Evolutionary conservation across 495 filamentous ascomycete species (phyloP), one percentile per base, ranked within the genome.

Genomic region (Daldinia concentrica): DNA sequence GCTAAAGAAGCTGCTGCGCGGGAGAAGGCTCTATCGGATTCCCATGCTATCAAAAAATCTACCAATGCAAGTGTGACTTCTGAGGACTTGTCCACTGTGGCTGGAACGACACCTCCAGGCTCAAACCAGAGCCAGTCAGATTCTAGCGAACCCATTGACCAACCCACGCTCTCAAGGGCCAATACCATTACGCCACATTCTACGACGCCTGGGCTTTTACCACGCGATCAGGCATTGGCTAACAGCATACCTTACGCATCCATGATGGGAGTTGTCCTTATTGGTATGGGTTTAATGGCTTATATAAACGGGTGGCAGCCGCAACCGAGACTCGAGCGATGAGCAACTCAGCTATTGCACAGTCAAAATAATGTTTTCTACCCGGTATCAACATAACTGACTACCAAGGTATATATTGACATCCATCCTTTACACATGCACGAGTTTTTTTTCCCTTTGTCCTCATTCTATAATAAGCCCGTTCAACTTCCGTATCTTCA

Each of bases 281-380:
- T 98, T 69, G 95, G 95, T 15, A 90, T 97, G 75, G 91, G 93
- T 30, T 78, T 98, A 56, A 99, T 99, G 95, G 92, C 92, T 48
- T 97, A 93, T 81, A 83, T 99, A 69, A 99, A 99, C 77, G 90
- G 90, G 45, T 96, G 91, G 91, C 89, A 92, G 79, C 72, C 79
- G 15, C 79, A 83, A 57, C 69, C 78, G 22, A 79, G 64, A 51
- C 60, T 79, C 9, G 76, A 79, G 41, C 72, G 74, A 74, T 79
- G 63, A 76, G 37, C 61, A 34, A 54, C 45, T 36, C 58, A 50
- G 50, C 61, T 52, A 54, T 43, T 64, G 30, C 43, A 36, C 32
- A 50, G 39, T 29, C 14, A 6, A 19, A 22, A 1, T 6, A 12
- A 41, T 51, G 57, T 48, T 15, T 62, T 43, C 41, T 24, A 5